phyloP scores from a whole-genome alignment of 768 basidiomycete genomes.

The Phaeolepiota aurea region DNA sequence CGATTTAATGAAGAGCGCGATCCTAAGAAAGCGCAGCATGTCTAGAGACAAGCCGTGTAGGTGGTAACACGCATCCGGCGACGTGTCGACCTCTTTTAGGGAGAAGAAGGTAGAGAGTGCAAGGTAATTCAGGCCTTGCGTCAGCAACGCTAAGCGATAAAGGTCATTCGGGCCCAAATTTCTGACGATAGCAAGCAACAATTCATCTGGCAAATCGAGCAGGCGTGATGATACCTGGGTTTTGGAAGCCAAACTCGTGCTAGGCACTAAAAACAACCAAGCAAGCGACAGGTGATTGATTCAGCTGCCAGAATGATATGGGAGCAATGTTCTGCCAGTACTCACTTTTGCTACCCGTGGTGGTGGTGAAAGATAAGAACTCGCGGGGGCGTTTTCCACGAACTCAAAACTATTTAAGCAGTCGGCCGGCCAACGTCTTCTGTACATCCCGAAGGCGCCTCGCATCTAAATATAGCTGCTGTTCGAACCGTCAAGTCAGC shows the following conservation, averaged over 20 bases:
- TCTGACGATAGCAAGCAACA: conserved; percentile 12
- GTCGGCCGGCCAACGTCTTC: no score
- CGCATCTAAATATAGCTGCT: no score
- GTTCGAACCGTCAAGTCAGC: no score
- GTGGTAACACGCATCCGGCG: conserved; percentile 6
- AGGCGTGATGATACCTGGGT: conserved; percentile 2
- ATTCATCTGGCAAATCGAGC: conserved; percentile 14
- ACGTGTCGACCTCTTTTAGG: conserved; percentile 8
- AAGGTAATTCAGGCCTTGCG: conserved; percentile 11
- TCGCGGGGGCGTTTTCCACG: no score
- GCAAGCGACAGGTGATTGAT: no score
- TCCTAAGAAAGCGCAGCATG: conserved; percentile 6
- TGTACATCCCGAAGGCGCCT: no score
- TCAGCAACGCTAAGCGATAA: conserved; percentile 9
- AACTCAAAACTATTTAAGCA: no score
- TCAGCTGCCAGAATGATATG: no score
- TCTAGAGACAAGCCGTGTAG: conserved; percentile 4
- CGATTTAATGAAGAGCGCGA: conserved; percentile 6
- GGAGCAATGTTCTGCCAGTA: no score
- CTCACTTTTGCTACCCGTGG: no score
- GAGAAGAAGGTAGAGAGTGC: conserved; percentile 14
- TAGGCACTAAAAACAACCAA: no score
- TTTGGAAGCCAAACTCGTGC: neutral
- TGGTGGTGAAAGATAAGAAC: no score
- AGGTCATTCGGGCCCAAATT: conserved; percentile 11